Conservation (phyloP, 2,329 filamentous ascomycete species). For the Arthrobotrys megalospora region DNA sequence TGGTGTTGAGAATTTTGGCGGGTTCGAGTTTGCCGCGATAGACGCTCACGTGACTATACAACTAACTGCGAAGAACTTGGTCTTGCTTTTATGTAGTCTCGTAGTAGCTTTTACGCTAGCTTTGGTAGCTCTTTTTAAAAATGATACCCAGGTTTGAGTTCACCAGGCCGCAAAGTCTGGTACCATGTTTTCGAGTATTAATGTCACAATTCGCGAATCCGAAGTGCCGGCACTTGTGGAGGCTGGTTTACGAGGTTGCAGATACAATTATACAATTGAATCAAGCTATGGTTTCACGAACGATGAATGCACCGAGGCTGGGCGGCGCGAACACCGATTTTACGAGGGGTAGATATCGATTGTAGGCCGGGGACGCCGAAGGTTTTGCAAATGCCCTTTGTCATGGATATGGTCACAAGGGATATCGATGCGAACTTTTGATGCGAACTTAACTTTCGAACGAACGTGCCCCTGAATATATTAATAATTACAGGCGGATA, state of each 20-base stretch:
- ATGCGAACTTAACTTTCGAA: neutral
- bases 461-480: neutral
- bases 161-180: no score
- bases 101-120: no score
- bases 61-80: neutral
- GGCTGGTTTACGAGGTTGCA: no score
- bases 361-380: neutral
- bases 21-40: slow-evolving; percentile 21
- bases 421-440: neutral
- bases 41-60: slow-evolving; percentile 31
- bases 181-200: no score
- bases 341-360: neutral
- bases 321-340: neutral
- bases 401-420: neutral
- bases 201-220: no score
- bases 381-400: no score
- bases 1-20: slow-evolving; percentile 13
- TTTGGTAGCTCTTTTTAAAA: no score
- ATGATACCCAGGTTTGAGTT: no score
- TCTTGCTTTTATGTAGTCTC: no score
- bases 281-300: neutral
- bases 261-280: neutral
- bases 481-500: neutral
- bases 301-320: neutral
- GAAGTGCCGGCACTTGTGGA: no score